Percentiles rank a stretch among this genome's conserved stretches.
These are phyloP conservation scores for Pseudoperonospora humuli DNA, from an alignment of 352 stramenopile species.

Conservation along the genomic window DNA sequence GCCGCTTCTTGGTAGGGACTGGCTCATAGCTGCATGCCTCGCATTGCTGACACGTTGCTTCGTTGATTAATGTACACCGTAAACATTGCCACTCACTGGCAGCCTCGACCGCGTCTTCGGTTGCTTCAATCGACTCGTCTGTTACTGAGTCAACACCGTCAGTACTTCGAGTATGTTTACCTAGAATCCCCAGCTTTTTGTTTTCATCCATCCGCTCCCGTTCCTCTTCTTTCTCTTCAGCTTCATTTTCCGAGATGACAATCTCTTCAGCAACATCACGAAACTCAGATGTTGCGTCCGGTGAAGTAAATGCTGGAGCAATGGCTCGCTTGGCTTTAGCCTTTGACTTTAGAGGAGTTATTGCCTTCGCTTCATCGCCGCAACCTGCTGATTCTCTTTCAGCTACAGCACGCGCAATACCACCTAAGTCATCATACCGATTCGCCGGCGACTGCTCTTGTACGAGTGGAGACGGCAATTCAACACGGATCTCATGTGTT, in stretches of 20 bases:
- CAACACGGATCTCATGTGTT: slow-evolving; percentile 63
- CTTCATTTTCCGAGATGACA: slow-evolving; percentile 24
- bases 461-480: slow-evolving; percentile 40
- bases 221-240: slow-evolving; percentile 14
- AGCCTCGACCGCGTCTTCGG: slow-evolving; percentile 12
- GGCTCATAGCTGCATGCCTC: slow-evolving; percentile 60
- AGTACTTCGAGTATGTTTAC: slow-evolving; percentile 27
- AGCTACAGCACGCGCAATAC: slow-evolving; percentile 17
- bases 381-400: slow-evolving; percentile 11
- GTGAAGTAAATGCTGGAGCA: slow-evolving; percentile 35
- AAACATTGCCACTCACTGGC: slow-evolving; percentile 58
- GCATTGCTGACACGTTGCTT: slow-evolving; percentile 38
- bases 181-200: slow-evolving; percentile 14
- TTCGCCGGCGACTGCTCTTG: slow-evolving; percentile 51
- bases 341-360: slow-evolving; percentile 17
- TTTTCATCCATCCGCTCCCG: not conserved
- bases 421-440: slow-evolving; percentile 35
- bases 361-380: slow-evolving; percentile 2
- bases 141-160: slow-evolving; percentile 20
- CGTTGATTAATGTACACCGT: slow-evolving; percentile 76
- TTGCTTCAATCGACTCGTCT: slow-evolving; percentile 9
- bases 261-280: slow-evolving; percentile 30
- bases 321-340: slow-evolving; percentile 28
- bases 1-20: slow-evolving; percentile 39
- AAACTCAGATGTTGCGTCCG: slow-evolving; percentile 31